These are phyloP conservation scores for Coemansia sp. DNA, from an alignment of 192 early-diverging fungal species.

Conservation along the genomic window DNA sequence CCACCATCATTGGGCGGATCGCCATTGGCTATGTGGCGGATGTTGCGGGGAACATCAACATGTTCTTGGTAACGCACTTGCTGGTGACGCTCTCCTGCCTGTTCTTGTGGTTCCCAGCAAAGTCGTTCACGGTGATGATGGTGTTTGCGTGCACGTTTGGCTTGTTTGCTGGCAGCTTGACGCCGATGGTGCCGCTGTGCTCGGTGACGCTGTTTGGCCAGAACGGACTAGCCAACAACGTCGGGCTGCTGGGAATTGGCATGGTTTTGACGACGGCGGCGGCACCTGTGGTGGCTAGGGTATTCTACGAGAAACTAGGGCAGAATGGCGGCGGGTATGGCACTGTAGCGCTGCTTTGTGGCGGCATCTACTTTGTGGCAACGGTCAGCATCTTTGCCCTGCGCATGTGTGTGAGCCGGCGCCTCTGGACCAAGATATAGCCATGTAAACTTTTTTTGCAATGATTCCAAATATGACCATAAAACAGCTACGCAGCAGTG, in stretches of 20 bases:
- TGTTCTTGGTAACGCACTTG: constrained; percentile 51
- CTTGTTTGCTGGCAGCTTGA: constrained; percentile 52
- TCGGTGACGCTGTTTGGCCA: constrained; percentile 55
- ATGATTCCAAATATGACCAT: neutral
- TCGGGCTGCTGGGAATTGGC: constrained; percentile 48
- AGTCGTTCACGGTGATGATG: constrained; percentile 52
- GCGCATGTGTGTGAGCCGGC: constrained; percentile 43
- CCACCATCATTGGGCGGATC: constrained; percentile 63
- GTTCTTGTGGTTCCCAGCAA: constrained; percentile 54
- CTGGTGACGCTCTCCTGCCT: constrained; percentile 50
- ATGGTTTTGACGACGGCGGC: constrained; percentile 53
- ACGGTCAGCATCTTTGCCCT: constrained; percentile 52
- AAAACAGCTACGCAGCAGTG: no score
- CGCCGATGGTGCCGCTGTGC: constrained; percentile 52
- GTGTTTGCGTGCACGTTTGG: constrained; percentile 52
- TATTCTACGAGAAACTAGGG: constrained; percentile 50
- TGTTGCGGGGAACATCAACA: constrained; percentile 53
- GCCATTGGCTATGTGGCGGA: constrained; percentile 66
- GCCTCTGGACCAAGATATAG: constrained; percentile 45
- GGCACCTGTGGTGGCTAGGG: constrained; percentile 44
- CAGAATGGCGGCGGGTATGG: constrained; percentile 50
- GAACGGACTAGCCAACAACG: constrained; percentile 50
- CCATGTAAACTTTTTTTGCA: neutral
- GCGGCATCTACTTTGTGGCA: constrained; percentile 45
- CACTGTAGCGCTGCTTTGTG: constrained; percentile 51